Percentiles rank a stretch among this genome's conserved stretches.
Conservation (phyloP, 805 yeast species). For the Scheffersomyces lignosus region DNA sequence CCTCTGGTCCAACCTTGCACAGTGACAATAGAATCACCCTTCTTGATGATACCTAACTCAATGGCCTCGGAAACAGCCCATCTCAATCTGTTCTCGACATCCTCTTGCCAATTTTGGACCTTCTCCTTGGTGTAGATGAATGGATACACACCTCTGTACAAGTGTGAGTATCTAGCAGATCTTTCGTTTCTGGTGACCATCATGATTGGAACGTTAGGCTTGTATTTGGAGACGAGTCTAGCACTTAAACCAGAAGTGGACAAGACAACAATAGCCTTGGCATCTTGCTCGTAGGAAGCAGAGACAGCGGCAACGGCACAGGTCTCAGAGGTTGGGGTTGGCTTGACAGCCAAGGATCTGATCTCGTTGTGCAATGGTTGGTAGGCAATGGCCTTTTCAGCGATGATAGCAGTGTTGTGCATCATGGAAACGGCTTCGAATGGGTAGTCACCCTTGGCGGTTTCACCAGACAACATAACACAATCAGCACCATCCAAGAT, state of each 20-base stretch:
- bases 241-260: constrained; percentile 96
- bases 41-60: constrained; percentile 77
- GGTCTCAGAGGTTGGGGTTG: constrained; percentile 93
- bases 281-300: constrained; percentile 93
- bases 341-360: constrained; percentile 80
- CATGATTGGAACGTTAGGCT: constrained; percentile 95
- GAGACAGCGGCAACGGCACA: constrained; percentile 96
- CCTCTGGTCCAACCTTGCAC: constrained; percentile 99
- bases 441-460: constrained; percentile 99
- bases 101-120: constrained; percentile 89
- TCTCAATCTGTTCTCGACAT: constrained; percentile 91
- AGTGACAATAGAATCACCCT: constrained; percentile 89
- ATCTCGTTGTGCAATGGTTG: constrained; percentile 80
- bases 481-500: constrained; percentile 99
- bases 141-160: constrained; percentile 98
- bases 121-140: constrained; percentile 71
- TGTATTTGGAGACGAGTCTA: constrained; percentile 94
- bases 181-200: constrained; percentile 95
- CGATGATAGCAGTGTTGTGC: constrained; percentile 96
- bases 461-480: constrained; percentile 99
- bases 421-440: constrained; percentile 96
- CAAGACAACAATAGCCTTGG: constrained; percentile 94
- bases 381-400: constrained; percentile 96
- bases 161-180: constrained; percentile 93
- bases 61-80: constrained; percentile 91